Evolutionary conservation across 306 rosid genomes (phyloP).

Genomic region (Sesbania bispinosa): DNA sequence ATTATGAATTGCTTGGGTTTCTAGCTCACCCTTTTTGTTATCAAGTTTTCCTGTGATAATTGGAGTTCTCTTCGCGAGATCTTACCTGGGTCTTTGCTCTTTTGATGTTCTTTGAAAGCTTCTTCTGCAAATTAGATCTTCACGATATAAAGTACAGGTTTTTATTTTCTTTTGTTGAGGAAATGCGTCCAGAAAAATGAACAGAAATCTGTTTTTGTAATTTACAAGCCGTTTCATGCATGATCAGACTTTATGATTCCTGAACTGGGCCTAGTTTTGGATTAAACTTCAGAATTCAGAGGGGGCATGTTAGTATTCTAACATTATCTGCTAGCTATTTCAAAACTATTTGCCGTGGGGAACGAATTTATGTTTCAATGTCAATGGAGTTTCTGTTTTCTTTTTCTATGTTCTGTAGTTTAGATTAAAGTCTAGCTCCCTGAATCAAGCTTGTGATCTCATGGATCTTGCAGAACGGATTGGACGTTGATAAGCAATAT

Average conservation of each 20-base stretch:
- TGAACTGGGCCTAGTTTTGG: background rate
- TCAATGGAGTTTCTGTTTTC: slow-evolving; percentile 14
- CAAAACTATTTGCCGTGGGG: background rate
- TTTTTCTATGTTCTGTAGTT: background rate
- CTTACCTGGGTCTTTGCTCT: slow-evolving; percentile 31
- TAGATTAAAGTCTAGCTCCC: slow-evolving; percentile 6
- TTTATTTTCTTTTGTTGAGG: slow-evolving; percentile 1
- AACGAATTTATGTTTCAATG: slow-evolving; percentile 16
- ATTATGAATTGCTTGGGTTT: slow-evolving; percentile 17
- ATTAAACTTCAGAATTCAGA: slow-evolving; percentile 27
- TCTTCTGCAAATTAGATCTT: slow-evolving; percentile 26
- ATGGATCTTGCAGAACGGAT: slow-evolving; percentile 50
- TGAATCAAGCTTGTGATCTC: slow-evolving; percentile 37
- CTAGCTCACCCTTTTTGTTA: background rate
- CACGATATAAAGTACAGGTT: background rate
- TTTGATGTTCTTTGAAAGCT: slow-evolving; percentile 29
- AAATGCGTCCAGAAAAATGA: slow-evolving; percentile 5
- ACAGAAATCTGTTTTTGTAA: background rate
- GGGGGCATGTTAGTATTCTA: slow-evolving; percentile 16
- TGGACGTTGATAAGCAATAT: slow-evolving; percentile 30
- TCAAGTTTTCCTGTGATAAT: background rate
- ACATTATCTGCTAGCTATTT: slow-evolving; percentile 25
- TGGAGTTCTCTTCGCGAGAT: slow-evolving; percentile 20
- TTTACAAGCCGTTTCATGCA: slow-evolving; percentile 21
- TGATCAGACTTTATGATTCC: slow-evolving; percentile 22